Evolutionary conservation across 2,329 filamentous ascomycete genomes (phyloP).

Genomic region (Aspergillus viridinutans): DNA sequence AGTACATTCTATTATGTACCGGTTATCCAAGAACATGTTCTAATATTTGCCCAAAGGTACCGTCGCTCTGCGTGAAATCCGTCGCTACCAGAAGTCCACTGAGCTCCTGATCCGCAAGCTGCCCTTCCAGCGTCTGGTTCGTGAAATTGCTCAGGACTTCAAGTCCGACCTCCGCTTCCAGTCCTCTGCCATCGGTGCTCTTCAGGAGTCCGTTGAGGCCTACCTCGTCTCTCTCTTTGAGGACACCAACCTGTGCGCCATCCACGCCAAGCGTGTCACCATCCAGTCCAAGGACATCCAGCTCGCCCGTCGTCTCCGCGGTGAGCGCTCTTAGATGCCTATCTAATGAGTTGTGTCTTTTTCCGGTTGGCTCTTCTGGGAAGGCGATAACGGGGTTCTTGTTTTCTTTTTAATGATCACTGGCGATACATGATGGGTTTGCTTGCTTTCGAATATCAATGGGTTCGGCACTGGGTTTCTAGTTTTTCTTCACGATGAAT

Average conservation of each 20-base stretch:
- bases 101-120: constrained; percentile 96
- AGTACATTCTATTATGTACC: constrained; percentile 15
- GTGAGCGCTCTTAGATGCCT: constrained; percentile 71
- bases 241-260: constrained; percentile 97
- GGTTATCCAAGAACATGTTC: constrained; percentile 6
- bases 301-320: constrained; percentile 89
- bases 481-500: constrained; percentile 30
- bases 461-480: constrained; percentile 37
- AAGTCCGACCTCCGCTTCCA: constrained; percentile 97
- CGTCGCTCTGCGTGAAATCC: constrained; percentile 96
- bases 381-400: constrained; percentile 39
- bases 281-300: constrained; percentile 95
- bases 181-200: constrained; percentile 92
- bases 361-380: constrained; percentile 33
- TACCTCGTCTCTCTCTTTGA: constrained; percentile 98
- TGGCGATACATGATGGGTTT: constrained; percentile 44
- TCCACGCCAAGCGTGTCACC: constrained; percentile 98
- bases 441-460: constrained; percentile 36
- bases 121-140: constrained; percentile 94
- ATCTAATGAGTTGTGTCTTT: constrained; percentile 26
- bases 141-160: constrained; percentile 95
- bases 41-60: constrained; percentile 54
- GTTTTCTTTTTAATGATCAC: constrained; percentile 36
- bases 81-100: constrained; percentile 95
- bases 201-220: constrained; percentile 98